phyloP scores from a whole-genome alignment of 1,284 basidiomycete genomes.

The Tranzscheliella williamsii region DNA sequence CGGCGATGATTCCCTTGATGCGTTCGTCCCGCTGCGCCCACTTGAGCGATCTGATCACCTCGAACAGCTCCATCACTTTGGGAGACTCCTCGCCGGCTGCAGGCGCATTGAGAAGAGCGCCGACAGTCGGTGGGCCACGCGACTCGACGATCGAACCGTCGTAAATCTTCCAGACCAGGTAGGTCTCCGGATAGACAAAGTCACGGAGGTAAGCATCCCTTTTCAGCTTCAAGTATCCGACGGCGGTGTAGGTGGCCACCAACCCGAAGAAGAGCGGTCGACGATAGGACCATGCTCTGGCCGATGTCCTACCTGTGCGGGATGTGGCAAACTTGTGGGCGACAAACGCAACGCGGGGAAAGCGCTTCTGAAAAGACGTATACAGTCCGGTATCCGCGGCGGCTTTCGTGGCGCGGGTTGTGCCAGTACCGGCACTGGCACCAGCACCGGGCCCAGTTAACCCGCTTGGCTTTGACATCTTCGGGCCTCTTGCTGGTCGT shows the following conservation, averaged over 20 bases:
- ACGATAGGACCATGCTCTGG: constrained; percentile 35
- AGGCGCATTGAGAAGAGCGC: constrained; percentile 34
- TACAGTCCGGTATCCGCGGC: background rate
- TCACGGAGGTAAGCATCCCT: constrained; percentile 41
- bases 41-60: constrained; percentile 61
- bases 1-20: constrained; percentile 63
- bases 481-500: no score
- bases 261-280: constrained; percentile 31
- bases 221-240: constrained; percentile 39
- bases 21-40: constrained; percentile 60
- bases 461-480: no score
- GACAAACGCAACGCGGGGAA: constrained; percentile 25
- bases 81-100: constrained; percentile 40
- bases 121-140: constrained; percentile 23
- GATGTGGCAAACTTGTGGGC: constrained; percentile 28
- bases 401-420: background rate
- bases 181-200: constrained; percentile 48
- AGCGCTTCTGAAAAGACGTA: constrained; percentile 12
- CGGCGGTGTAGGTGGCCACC: constrained; percentile 33
- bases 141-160: constrained; percentile 58
- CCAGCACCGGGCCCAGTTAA: background rate
- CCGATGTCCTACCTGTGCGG: constrained; percentile 24
- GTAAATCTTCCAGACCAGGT: constrained; percentile 58
- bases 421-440: background rate
- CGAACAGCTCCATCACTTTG: constrained; percentile 61